These are phyloP conservation scores for Penicillium verrucosum DNA, from an alignment of 2,329 filamentous ascomycete genomes.

Conservation along the genomic window DNA sequence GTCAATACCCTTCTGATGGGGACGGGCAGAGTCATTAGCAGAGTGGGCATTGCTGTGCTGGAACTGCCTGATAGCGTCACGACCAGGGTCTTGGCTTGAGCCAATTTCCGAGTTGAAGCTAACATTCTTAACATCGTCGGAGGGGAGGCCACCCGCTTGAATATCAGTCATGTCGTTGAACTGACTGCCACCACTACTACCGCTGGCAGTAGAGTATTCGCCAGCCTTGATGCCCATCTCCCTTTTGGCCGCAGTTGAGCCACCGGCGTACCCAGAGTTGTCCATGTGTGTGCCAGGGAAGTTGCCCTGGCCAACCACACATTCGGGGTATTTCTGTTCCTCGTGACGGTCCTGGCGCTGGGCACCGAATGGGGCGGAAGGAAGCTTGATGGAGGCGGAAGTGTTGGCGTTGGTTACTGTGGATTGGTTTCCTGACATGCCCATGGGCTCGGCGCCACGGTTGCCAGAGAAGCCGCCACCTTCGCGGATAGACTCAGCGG, in stretches of 20 bases:
- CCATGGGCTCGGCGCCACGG: conserved; percentile 49
- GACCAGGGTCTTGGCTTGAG: conserved; percentile 53
- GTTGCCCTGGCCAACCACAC: conserved; percentile 37
- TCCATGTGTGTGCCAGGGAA: conserved; percentile 38
- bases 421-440: conserved; percentile 51
- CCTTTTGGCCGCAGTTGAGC: conserved; percentile 31
- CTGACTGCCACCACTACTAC: conserved; percentile 28
- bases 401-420: conserved; percentile 58
- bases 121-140: conserved; percentile 44
- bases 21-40: conserved; percentile 25
- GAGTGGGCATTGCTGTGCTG: conserved; percentile 31
- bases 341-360: conserved; percentile 44
- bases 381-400: conserved; percentile 51
- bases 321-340: conserved; percentile 45
- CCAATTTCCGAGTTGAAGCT: conserved; percentile 55
- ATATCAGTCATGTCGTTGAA: conserved; percentile 19
- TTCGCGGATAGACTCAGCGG: conserved; percentile 64
- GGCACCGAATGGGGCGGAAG: conserved; percentile 47
- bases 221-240: conserved; percentile 26
- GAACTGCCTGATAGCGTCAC: conserved; percentile 44
- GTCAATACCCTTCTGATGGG: conserved; percentile 27
- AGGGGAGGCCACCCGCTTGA: conserved; percentile 45
- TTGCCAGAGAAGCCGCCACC: conserved; percentile 63
- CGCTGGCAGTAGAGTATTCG: conserved; percentile 25
- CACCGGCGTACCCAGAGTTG: conserved; percentile 37